Evolutionary conservation across 2,329 filamentous ascomycete genomes (phyloP).

Genomic region (Colletotrichum tanaceti): DNA sequence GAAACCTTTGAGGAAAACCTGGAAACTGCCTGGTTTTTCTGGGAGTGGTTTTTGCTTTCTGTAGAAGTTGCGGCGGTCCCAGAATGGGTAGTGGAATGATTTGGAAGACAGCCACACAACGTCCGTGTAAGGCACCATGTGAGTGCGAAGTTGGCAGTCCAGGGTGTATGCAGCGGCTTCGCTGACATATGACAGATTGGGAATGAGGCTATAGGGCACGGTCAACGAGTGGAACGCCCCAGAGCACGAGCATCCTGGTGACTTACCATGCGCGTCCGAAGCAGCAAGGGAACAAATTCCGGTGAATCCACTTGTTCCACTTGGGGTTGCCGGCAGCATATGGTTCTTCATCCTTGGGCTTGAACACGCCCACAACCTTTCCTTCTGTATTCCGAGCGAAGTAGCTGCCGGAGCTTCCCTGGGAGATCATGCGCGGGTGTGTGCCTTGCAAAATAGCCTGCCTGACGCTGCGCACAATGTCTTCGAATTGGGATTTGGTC

Average conservation of each 20-base stretch:
- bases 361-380: slow-evolving; percentile 97
- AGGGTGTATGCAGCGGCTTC: slow-evolving; percentile 97
- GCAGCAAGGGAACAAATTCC: slow-evolving; percentile 96
- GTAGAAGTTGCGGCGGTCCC: slow-evolving; percentile 90
- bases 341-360: slow-evolving; percentile 98
- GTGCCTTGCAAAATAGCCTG: slow-evolving; percentile 89
- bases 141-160: slow-evolving; percentile 87
- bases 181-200: slow-evolving; percentile 96
- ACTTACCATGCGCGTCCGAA: slow-evolving; percentile 88
- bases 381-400: slow-evolving; percentile 93
- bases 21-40: slow-evolving; percentile 93
- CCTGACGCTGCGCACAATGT: slow-evolving; percentile 89
- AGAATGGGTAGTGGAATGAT: slow-evolving; percentile 98
- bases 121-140: slow-evolving; percentile 96
- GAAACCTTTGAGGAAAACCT: slow-evolving; percentile 96
- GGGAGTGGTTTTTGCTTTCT: slow-evolving; percentile 88
- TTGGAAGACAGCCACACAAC: slow-evolving; percentile 95
- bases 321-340: slow-evolving; percentile 98
- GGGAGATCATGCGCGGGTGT: slow-evolving; percentile 95
- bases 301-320: slow-evolving; percentile 99
- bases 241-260: slow-evolving; percentile 31
- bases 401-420: slow-evolving; percentile 97
- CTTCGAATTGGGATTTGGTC: slow-evolving; percentile 85
- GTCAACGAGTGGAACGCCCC: slow-evolving; percentile 12
- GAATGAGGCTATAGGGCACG: slow-evolving; percentile 74